Percentiles rank a stretch among this genome's conserved stretches.
Evolutionary conservation across 371 early-diverging fungal species (phyloP).

Genomic region (Rhizopus sp.): DNA sequence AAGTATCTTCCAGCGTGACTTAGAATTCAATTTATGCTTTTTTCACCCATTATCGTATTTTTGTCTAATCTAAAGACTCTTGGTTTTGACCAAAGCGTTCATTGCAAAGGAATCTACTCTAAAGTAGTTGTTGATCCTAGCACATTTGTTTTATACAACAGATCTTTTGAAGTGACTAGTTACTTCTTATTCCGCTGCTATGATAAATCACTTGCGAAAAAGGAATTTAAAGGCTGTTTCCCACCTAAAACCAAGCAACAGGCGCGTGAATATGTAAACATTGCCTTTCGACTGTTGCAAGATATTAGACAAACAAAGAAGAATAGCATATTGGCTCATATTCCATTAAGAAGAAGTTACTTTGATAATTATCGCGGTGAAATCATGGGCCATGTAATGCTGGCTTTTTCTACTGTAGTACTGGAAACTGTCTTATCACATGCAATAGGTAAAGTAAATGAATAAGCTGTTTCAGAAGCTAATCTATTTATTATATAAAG

Average conservation of each 20-base stretch:
- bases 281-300: constrained; percentile 39
- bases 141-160: constrained; percentile 11
- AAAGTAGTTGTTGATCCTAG: neutral
- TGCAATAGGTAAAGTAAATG: neutral
- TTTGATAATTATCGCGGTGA: constrained; percentile 48
- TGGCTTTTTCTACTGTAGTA: constrained; percentile 29
- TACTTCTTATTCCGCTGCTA: constrained; percentile 36
- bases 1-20: neutral
- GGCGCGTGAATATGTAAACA: constrained; percentile 36
- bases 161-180: constrained; percentile 36
- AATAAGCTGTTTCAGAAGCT: neutral
- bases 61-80: constrained; percentile 1
- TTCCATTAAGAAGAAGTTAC: constrained; percentile 34
- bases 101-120: neutral
- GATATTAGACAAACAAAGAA: constrained; percentile 22
- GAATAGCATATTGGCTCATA: constrained; percentile 18
- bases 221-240: constrained; percentile 35
- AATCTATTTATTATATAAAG: neutral
- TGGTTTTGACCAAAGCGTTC: neutral
- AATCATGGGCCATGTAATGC: constrained; percentile 32
- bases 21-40: constrained; percentile 1
- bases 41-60: neutral
- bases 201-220: constrained; percentile 20
- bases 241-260: constrained; percentile 36
- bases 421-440: constrained; percentile 15